A percentile compares a stretch with the other conserved stretches of the same genome.
These are phyloP conservation scores for Teratosphaeria viscida DNA, from an alignment of 2,329 filamentous ascomycete genomes.

Conservation along the genomic window DNA sequence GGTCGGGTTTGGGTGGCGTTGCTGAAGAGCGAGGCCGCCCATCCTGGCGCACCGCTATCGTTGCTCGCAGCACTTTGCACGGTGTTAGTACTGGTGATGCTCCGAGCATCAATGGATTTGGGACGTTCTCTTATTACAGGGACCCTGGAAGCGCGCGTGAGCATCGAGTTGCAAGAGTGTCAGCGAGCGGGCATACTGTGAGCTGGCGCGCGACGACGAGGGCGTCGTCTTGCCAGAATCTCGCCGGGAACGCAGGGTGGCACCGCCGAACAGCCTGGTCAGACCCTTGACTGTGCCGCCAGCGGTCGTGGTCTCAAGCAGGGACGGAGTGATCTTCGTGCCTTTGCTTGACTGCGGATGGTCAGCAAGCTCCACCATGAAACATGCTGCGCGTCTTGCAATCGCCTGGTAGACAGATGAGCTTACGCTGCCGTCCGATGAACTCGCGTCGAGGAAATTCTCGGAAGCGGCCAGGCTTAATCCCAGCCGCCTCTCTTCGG, in stretches of 20 bases:
- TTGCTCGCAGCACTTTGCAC: slow-evolving; percentile 19
- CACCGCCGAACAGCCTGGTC: slow-evolving; percentile 24
- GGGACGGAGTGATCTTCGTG: not conserved
- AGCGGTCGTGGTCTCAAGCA: not conserved
- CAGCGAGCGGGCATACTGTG: slow-evolving; percentile 3
- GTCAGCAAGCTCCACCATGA: not conserved
- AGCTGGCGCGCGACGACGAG: slow-evolving; percentile 18
- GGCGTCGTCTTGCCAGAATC: slow-evolving; percentile 3
- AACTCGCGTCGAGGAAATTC: slow-evolving; percentile 6
- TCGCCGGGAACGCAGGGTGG: slow-evolving; percentile 5
- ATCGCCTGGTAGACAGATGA: not conserved
- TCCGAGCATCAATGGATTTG: slow-evolving; percentile 18
- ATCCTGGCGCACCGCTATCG: slow-evolving; percentile 2
- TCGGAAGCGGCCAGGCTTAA: slow-evolving; percentile 16
- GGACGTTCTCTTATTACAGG: not conserved
- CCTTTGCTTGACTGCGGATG: not conserved
- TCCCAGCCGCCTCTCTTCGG: slow-evolving; percentile 18
- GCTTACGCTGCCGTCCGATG: slow-evolving; percentile 8
- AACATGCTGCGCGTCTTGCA: not conserved
- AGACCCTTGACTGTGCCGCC: slow-evolving; percentile 12
- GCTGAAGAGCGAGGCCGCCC: not conserved
- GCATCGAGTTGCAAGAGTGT: not conserved
- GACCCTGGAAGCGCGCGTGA: not conserved
- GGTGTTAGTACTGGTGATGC: slow-evolving; percentile 15
- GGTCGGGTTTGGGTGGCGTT: not conserved